These are phyloP conservation scores for Metroxylon sagu DNA, from an alignment of 176 grass and related monocot species.

Conservation along the genomic window DNA sequence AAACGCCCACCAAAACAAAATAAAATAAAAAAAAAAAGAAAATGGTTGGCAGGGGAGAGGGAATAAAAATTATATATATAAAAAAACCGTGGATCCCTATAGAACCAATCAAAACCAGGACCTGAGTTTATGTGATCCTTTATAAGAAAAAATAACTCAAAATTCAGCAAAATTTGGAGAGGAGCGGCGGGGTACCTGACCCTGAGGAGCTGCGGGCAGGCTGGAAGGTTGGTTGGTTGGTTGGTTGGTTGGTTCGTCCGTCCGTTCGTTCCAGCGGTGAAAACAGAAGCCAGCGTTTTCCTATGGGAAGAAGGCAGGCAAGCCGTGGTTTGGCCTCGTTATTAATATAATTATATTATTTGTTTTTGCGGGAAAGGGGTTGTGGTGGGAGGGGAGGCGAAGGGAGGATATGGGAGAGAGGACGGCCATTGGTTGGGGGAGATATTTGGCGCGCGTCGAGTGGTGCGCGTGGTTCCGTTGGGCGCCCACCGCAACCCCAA, in stretches of 20 bases:
- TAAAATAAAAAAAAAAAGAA: too few species aligned
- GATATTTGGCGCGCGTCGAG: constrained; percentile 36
- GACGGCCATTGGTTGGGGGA: constrained; percentile 67
- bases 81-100: too few species aligned
- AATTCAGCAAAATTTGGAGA: not conserved
- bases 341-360: not conserved
- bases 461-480: constrained; percentile 1
- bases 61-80: too few species aligned
- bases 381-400: not conserved
- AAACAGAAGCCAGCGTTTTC: not conserved
- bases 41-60: too few species aligned
- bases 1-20: too few species aligned
- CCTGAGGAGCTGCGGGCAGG: constrained; percentile 18
- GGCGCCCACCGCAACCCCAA: not conserved
- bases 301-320: not conserved
- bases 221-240: not conserved
- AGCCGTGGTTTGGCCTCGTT: not conserved
- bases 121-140: too few species aligned
- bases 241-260: too few species aligned
- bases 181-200: not conserved
- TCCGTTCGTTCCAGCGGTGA: not conserved
- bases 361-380: not conserved
- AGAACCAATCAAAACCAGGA: too few species aligned
- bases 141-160: too few species aligned
- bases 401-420: constrained; percentile 24